Evolutionary conservation across 768 basidiomycete species (phyloP).

Genomic region (Clathrus columnatus): DNA sequence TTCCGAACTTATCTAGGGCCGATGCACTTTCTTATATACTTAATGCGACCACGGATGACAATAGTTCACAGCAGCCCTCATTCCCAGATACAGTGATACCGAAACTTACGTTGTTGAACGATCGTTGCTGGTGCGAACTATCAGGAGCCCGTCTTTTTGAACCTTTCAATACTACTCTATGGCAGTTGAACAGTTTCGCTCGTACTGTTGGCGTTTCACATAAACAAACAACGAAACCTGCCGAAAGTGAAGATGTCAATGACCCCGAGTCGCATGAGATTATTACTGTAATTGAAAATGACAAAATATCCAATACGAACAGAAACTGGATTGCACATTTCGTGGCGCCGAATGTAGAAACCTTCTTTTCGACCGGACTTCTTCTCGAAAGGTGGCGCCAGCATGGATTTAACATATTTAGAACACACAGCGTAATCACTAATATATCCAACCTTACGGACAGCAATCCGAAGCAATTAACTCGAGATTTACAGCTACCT

Average conservation of each 20-base stretch:
- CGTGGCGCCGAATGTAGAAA: background rate
- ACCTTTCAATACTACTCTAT: constrained; percentile 65
- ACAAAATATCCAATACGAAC: background rate
- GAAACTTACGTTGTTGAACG: constrained; percentile 52
- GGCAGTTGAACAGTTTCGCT: constrained; percentile 59
- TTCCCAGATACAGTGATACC: constrained; percentile 34
- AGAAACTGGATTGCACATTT: background rate
- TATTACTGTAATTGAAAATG: background rate
- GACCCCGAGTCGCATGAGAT: background rate
- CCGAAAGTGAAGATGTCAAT: background rate
- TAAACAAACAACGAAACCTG: background rate
- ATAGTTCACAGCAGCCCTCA: constrained; percentile 23
- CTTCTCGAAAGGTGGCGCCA: background rate
- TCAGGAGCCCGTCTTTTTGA: constrained; percentile 57
- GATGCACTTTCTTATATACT: background rate
- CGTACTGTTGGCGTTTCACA: constrained; percentile 1
- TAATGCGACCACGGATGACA: constrained; percentile 4
- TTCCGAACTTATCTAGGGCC: constrained; percentile 5
- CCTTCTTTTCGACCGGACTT: background rate
- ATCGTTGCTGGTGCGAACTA: constrained; percentile 85
- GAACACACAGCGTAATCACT: background rate
- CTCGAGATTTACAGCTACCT: background rate
- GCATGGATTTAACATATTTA: background rate
- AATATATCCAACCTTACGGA: background rate
- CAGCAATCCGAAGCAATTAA: no score